A percentile compares a stretch with the other conserved stretches of the same genome.
These are phyloP conservation scores for Collariella sp. DNA, from an alignment of 495 filamentous ascomycete species.

Conservation along the genomic window DNA sequence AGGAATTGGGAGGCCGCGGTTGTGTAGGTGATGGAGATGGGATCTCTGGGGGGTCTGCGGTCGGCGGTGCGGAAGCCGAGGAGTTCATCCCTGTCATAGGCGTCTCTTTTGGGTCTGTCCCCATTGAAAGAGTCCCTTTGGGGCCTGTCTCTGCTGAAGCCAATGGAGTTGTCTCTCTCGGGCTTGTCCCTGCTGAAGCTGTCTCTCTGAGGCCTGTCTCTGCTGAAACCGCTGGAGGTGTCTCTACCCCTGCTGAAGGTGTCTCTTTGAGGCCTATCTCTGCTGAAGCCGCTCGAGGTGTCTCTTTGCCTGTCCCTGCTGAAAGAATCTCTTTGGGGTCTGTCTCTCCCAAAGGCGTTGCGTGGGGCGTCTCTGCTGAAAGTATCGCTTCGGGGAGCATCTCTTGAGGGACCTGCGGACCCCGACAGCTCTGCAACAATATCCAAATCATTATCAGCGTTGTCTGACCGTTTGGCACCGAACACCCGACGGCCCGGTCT, in stretches of 20 bases:
- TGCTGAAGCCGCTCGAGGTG: background rate
- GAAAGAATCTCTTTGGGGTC: background rate
- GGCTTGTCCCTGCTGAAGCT: background rate
- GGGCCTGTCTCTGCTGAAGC: no score
- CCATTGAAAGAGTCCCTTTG: no score
- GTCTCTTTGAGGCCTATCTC: no score
- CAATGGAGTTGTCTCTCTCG: background rate
- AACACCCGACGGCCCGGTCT: background rate
- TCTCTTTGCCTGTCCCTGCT: background rate
- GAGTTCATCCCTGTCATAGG: no score
- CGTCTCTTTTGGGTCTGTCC: background rate
- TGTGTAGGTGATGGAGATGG: conserved; percentile 63
- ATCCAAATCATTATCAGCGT: background rate
- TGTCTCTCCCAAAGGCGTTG: no score
- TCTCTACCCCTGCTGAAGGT: background rate
- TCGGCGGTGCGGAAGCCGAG: background rate
- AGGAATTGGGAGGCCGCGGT: conserved; percentile 86
- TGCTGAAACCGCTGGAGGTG: no score
- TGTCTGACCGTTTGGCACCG: background rate
- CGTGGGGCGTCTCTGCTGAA: no score
- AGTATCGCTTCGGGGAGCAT: background rate
- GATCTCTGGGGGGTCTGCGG: conserved; percentile 14
- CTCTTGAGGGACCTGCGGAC: background rate
- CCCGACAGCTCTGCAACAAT: background rate
- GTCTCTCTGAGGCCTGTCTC: background rate